Conservation (phyloP, 2,329 filamentous ascomycete species). For the Hymenoscyphus linearis region DNA sequence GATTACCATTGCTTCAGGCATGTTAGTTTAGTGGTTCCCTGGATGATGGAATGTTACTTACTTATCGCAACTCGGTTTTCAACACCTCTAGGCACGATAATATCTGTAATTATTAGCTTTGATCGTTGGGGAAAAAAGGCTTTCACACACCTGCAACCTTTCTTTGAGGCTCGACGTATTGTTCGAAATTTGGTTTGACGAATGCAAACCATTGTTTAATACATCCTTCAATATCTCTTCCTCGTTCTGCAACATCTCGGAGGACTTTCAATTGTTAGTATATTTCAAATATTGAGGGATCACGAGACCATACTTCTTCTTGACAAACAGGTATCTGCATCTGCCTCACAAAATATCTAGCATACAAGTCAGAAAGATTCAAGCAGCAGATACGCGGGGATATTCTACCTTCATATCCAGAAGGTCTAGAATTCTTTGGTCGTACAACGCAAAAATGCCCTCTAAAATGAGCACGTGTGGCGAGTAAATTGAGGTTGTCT, state of each 20-base stretch:
- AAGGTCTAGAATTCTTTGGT: conserved; percentile 76
- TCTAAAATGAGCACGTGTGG: conserved; percentile 93
- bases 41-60: conserved; percentile 35
- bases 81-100: conserved; percentile 91
- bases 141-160: conserved; percentile 64
- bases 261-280: conserved; percentile 36
- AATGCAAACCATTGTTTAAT: conserved; percentile 98
- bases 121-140: neutral
- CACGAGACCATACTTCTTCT: conserved; percentile 61
- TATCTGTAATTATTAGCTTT: conserved; percentile 48
- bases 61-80: conserved; percentile 90
- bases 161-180: conserved; percentile 87
- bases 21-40: neutral
- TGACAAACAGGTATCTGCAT: conserved; percentile 88
- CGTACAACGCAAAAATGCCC: conserved; percentile 92
- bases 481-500: conserved; percentile 88
- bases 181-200: conserved; percentile 95
- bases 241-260: conserved; percentile 87
- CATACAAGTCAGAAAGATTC: conserved; percentile 6
- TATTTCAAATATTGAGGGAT: neutral
- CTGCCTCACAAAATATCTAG: conserved; percentile 91
- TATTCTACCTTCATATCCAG: conserved; percentile 77
- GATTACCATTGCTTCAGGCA: conserved; percentile 72
- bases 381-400: neutral
- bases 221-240: conserved; percentile 86